A percentile compares a stretch with the other conserved stretches of the same genome.
Conservation (phyloP, 352 stramenopile species). For the Elongisporangium undulatum region DNA sequence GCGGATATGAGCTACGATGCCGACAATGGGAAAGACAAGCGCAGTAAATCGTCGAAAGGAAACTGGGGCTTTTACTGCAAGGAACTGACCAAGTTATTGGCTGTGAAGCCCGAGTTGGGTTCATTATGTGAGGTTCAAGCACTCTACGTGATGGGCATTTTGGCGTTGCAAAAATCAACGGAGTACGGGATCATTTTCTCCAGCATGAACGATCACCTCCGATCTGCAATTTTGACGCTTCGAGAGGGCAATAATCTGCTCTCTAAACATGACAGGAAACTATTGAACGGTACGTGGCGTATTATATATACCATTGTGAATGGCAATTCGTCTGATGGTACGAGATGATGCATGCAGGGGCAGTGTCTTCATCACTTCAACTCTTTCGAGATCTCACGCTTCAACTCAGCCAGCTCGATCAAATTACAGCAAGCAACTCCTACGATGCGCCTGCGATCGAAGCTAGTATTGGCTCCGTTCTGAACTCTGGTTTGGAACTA, state of each 20-base stretch:
- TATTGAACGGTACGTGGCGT: neutral
- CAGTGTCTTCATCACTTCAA: neutral
- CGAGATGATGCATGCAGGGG: neutral
- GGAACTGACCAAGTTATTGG: constrained; percentile 43
- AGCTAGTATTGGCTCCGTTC: constrained; percentile 33
- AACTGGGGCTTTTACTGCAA: constrained; percentile 78
- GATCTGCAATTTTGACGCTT: constrained; percentile 15
- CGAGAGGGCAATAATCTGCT: constrained; percentile 1
- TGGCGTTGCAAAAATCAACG: constrained; percentile 38
- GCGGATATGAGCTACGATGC: constrained; percentile 25
- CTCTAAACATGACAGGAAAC: neutral
- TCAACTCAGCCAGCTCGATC: neutral
- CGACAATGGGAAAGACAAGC: constrained; percentile 10
- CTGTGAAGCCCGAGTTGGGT: constrained; percentile 12
- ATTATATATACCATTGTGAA: neutral
- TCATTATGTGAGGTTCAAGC: constrained; percentile 33
- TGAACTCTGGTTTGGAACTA: constrained; percentile 32
- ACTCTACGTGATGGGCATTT: constrained; percentile 36
- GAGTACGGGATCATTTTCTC: constrained; percentile 53
- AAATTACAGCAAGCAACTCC: neutral
- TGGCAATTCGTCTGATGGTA: neutral
- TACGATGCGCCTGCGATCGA: constrained; percentile 21
- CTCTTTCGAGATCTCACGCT: constrained; percentile 21
- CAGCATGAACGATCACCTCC: constrained; percentile 36
- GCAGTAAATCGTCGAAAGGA: constrained; percentile 46